Evolutionary conservation across 257 asterid species (phyloP), one percentile per base, ranked within the genome.

Genomic region (Prunella vulgaris): DNA sequence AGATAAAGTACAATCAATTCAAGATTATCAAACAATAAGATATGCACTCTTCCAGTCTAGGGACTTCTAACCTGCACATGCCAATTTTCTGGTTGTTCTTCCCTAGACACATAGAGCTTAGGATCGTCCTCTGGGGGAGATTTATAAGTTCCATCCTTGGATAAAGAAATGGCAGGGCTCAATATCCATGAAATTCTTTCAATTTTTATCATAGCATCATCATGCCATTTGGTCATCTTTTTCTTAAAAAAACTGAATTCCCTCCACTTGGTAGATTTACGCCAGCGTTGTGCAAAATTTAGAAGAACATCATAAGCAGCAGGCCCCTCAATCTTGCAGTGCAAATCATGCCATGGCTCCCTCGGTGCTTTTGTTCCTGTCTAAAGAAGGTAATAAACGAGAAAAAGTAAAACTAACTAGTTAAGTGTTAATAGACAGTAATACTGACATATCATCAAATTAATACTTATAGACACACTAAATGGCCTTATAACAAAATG

Each of bases 201-300:
- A 57, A 93, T 84, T 82, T 85, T 88, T 69, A 93, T 74, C 96
- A 93, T 85, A 71, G 98, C 83, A 79, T 93, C 98, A 81, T 93
- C 98, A 75, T 84, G 74, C 98, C 96, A 93, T 17, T 69, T 82
- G 38, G 93, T 33, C 65, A 83, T 81, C 76, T 73, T 78, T 77
- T 88, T 93, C 83, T 76, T 88, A n/a, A 92, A 82, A 5, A 89
- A 77, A 68, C 89, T 82, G 80, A 89, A 92, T 72, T 90, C 95
- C 79, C 76, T 85, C 97, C 96, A 90, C 81, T 76, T 90, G 54
- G 96, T 90, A n/a, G 98, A 87, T 86, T 82, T 93, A 37, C 87
- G 86, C 98, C 98, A 93, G n/a, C 98, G 95, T 63, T 93, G 97
- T 67, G 95, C 96, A 83, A 93, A 93, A 84, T 93, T 93, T 69